phyloP scores from a whole-genome alignment of 2,329 filamentous ascomycete genomes.

The Colletotrichum horii region DNA sequence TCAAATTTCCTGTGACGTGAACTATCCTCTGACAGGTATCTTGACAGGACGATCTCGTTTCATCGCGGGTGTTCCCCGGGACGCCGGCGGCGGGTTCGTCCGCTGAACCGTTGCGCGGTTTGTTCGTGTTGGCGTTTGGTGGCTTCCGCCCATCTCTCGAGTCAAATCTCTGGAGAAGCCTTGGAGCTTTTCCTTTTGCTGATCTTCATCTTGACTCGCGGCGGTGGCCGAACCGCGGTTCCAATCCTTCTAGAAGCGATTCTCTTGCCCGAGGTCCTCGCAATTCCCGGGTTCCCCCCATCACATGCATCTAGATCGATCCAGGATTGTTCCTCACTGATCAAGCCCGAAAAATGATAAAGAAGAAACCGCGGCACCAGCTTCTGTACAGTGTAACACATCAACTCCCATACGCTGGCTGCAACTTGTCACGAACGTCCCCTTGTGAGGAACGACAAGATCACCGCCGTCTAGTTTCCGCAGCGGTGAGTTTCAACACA shows the following conservation, averaged over 20 bases:
- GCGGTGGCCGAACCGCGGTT: background rate
- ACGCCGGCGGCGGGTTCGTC: background rate
- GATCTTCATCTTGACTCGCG: background rate
- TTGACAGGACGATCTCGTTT: constrained; percentile 1
- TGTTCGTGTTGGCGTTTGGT: background rate
- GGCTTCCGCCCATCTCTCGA: background rate
- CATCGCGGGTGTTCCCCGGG: background rate
- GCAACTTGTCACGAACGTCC: background rate
- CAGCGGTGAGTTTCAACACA: background rate
- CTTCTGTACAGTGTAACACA: background rate
- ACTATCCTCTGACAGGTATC: background rate
- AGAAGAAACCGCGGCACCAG: background rate
- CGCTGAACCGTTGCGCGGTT: background rate
- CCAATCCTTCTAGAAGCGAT: background rate
- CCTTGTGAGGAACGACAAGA: background rate
- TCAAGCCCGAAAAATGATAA: background rate
- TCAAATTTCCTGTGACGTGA: background rate
- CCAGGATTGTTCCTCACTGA: background rate
- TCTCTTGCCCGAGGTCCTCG: background rate
- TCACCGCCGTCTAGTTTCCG: background rate
- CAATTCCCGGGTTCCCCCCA: background rate
- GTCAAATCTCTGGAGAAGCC: background rate
- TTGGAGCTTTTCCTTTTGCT: background rate
- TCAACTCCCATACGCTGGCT: background rate
- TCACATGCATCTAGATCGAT: background rate